Evolutionary conservation across 2,329 filamentous ascomycete genomes (phyloP).

Genomic region (Ophiobolus disseminans): DNA sequence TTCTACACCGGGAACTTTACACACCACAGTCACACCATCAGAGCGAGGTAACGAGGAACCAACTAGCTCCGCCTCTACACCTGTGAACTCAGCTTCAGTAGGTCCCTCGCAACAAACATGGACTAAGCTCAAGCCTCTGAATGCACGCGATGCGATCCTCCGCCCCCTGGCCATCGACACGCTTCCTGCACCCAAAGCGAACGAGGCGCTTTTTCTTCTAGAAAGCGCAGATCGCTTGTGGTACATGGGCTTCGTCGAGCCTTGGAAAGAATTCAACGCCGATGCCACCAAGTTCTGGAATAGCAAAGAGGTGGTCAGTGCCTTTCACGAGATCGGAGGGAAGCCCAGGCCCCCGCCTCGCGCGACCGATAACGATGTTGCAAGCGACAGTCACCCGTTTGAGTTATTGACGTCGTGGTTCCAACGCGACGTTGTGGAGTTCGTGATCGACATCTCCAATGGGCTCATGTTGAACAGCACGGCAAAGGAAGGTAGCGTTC

Average conservation of each 20-base stretch:
- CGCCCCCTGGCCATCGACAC: background rate
- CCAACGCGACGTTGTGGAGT: conserved; percentile 11
- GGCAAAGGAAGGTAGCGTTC: background rate
- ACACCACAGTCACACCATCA: no score
- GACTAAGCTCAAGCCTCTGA: no score
- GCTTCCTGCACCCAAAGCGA: background rate
- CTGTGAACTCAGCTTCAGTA: no score
- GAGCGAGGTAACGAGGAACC: no score
- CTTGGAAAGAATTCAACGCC: conserved; percentile 15
- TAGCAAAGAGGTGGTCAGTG: background rate
- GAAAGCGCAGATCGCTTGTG: conserved; percentile 14
- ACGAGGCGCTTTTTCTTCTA: conserved; percentile 13
- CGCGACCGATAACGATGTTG: background rate
- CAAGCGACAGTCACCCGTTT: background rate
- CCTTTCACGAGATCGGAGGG: conserved; percentile 12
- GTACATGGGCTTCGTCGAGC: conserved; percentile 24
- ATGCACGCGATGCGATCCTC: conserved; percentile 1
- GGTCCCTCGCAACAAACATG: no score
- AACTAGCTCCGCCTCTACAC: no score
- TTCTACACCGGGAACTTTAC: no score
- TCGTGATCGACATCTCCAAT: conserved; percentile 9
- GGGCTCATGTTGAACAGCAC: conserved; percentile 5
- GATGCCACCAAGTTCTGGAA: conserved; percentile 8
- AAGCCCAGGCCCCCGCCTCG: conserved; percentile 5
- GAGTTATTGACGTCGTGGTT: conserved; percentile 11